phyloP scores from a whole-genome alignment of 495 filamentous ascomycete genomes.

The Xylaria venustula region DNA sequence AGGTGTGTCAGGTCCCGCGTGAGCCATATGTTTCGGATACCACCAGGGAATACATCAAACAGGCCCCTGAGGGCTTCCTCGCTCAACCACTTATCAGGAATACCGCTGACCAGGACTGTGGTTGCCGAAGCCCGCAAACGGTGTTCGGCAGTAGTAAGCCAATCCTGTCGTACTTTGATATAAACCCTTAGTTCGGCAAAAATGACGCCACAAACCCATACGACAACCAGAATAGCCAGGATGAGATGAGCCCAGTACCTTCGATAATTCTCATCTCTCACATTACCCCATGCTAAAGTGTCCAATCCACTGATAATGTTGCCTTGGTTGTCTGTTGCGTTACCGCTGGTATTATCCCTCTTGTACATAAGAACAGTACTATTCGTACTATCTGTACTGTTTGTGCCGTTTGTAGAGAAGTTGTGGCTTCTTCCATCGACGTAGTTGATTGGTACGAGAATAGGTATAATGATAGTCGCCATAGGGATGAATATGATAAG shows the following conservation, averaged over 20 bases:
- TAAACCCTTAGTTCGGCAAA: constrained; percentile 88
- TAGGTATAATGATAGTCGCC: constrained; percentile 74
- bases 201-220: constrained; percentile 85
- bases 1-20: constrained; percentile 89
- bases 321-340: constrained; percentile 33
- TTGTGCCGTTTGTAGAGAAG: constrained; percentile 33
- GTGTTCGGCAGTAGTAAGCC: constrained; percentile 93
- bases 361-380: too few relatives aligned
- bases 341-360: too few relatives aligned
- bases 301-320: constrained; percentile 67
- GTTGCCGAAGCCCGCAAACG: constrained; percentile 93
- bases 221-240: constrained; percentile 74
- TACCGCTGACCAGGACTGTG: constrained; percentile 87
- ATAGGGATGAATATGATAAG: constrained; percentile 88
- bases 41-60: constrained; percentile 97
- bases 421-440: constrained; percentile 65
- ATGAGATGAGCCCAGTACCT: constrained; percentile 89
- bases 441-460: constrained; percentile 82
- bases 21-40: constrained; percentile 94
- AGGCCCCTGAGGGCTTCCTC: constrained; percentile 74
- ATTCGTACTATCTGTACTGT: constrained; percentile 5
- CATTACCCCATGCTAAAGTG: constrained; percentile 85
- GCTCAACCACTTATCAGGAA: constrained; percentile 85
- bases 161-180: constrained; percentile 89
- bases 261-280: constrained; percentile 63